phyloP scores from a whole-genome alignment of 2,329 filamentous ascomycete genomes.

The Drechslera avenae region DNA sequence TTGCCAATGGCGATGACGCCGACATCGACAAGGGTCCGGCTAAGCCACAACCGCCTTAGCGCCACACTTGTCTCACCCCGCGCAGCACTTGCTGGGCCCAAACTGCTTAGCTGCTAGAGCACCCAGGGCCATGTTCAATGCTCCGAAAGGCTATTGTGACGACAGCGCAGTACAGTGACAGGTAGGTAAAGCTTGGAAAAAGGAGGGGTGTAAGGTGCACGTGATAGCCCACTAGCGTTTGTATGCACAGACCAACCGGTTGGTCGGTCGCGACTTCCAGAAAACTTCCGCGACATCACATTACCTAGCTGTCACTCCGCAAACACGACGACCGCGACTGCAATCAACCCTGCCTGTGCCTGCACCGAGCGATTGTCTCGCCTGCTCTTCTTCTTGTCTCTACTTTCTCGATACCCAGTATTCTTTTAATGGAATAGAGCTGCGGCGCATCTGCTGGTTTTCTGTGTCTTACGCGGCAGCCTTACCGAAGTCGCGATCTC shows the following conservation, averaged over 20 bases:
- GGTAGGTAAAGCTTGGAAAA: background rate
- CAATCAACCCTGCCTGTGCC: constrained; percentile 10
- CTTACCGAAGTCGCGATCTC: constrained; percentile 24
- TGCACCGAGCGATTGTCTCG: constrained; percentile 1
- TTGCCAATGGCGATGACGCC: constrained; percentile 24
- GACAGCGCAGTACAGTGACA: too few relatives aligned
- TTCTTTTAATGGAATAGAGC: constrained; percentile 32
- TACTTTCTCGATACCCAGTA: background rate
- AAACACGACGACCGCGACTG: constrained; percentile 18
- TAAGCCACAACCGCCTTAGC: constrained; percentile 28
- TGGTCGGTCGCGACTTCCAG: constrained; percentile 25
- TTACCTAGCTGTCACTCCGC: constrained; percentile 18
- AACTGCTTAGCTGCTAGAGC: too few relatives aligned
- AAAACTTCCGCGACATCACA: constrained; percentile 18
- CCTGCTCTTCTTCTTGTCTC: constrained; percentile 1
- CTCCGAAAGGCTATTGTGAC: too few relatives aligned
- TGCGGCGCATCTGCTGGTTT: constrained; percentile 13
- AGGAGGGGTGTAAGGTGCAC: background rate
- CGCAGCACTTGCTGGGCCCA: background rate
- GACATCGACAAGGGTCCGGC: constrained; percentile 19
- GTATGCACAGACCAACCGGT: constrained; percentile 16
- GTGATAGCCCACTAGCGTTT: constrained; percentile 5
- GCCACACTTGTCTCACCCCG: constrained; percentile 3
- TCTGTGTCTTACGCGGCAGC: constrained; percentile 27
- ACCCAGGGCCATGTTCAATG: too few relatives aligned